Evolutionary conservation across 768 basidiomycete species (phyloP).

Genomic region (Coprinellus micaceus): DNA sequence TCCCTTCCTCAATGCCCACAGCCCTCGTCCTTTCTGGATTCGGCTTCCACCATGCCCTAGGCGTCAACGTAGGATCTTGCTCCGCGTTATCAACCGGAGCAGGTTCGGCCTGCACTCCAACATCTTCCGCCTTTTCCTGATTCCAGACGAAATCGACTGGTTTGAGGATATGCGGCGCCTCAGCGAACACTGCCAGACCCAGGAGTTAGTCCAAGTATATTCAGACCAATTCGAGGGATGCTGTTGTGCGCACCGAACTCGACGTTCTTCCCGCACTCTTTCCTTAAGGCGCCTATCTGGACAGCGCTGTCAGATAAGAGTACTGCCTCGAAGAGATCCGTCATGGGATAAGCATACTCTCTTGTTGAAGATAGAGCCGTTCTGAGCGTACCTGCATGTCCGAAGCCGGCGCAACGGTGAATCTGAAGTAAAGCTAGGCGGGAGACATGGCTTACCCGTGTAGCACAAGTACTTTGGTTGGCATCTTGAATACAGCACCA

Average conservation of each 20-base stretch:
- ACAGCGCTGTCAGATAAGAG: neutral
- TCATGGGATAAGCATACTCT: slow-evolving; percentile 41
- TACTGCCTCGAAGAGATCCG: neutral
- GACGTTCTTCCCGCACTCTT: slow-evolving; percentile 59
- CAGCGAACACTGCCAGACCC: slow-evolving; percentile 57
- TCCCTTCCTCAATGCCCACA: slow-evolving; percentile 52
- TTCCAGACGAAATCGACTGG: slow-evolving; percentile 53
- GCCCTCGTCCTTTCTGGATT: slow-evolving; percentile 47
- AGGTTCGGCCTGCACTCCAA: slow-evolving; percentile 20
- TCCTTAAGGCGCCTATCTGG: slow-evolving; percentile 71
- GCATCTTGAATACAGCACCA: neutral
- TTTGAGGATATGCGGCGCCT: slow-evolving; percentile 64
- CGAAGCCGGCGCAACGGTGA: neutral
- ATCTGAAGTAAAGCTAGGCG: too few species aligned
- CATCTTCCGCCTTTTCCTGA: slow-evolving; percentile 7
- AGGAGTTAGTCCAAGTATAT: too few species aligned
- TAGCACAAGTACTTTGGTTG: slow-evolving; percentile 32
- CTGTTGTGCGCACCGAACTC: slow-evolving; percentile 51
- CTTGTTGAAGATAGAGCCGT: slow-evolving; percentile 66
- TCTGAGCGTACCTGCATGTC: slow-evolving; percentile 61
- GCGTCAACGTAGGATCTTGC: slow-evolving; percentile 49
- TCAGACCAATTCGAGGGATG: neutral
- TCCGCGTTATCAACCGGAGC: slow-evolving; percentile 38
- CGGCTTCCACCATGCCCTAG: slow-evolving; percentile 67
- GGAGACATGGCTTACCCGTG: slow-evolving; percentile 48